These are phyloP conservation scores for Cystofilobasidium macerans DNA, from an alignment of 768 basidiomycete genomes.

Conservation along the genomic window DNA sequence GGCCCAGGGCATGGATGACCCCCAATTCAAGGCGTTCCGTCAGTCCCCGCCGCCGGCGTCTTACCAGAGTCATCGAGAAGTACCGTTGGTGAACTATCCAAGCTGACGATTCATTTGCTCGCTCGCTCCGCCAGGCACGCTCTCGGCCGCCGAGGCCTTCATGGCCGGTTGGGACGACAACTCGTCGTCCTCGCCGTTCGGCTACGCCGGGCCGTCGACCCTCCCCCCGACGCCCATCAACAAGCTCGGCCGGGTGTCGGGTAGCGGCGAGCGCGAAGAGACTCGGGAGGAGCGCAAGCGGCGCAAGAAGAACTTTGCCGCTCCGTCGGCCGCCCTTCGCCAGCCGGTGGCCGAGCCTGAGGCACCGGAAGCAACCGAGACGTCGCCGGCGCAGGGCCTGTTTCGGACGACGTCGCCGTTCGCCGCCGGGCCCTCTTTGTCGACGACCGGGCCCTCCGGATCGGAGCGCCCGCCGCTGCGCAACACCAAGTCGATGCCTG, in stretches of 20 bases:
- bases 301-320: neutral
- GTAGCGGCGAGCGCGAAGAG: neutral
- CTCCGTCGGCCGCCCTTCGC: neutral
- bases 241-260: slow-evolving; percentile 11
- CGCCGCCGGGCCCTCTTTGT: neutral
- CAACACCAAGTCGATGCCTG: slow-evolving; percentile 2
- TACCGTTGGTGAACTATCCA: neutral
- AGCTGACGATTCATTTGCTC: neutral
- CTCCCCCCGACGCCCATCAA: slow-evolving; percentile 8
- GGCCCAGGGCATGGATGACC: slow-evolving; percentile 1
- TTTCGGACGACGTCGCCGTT: neutral
- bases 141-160: slow-evolving; percentile 17
- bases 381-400: too few species aligned
- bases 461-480: neutral
- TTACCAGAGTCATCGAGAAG: neutral
- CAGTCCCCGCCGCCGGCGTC: neutral
- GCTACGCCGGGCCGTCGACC: slow-evolving; percentile 15
- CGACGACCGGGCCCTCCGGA: neutral
- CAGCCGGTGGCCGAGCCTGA: neutral
- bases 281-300: slow-evolving; percentile 1
- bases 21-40: slow-evolving; percentile 21
- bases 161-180: slow-evolving; percentile 5
- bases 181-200: slow-evolving; percentile 12
- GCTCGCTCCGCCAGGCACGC: neutral
- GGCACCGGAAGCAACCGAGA: too few species aligned